Conservation (phyloP, 108 stramenopile genomes). For the Pseudonitzschia pungens region DNA sequence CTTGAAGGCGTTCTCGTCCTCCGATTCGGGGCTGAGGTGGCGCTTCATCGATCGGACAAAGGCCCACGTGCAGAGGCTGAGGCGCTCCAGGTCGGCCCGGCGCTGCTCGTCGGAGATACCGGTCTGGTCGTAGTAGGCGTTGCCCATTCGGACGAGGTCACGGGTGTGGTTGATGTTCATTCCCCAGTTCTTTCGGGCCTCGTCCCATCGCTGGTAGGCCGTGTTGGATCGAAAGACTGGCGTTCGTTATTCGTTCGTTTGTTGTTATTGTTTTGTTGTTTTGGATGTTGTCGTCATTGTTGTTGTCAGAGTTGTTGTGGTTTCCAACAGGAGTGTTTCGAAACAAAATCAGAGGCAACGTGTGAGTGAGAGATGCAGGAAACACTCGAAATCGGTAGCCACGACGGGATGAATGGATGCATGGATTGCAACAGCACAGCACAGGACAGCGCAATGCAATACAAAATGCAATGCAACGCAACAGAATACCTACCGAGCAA, state of each 20-base stretch:
- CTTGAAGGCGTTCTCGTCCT: slow-evolving; percentile 58
- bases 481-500: slow-evolving; percentile 54
- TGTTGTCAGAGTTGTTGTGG: no score
- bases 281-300: no score
- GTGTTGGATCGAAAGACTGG: slow-evolving; percentile 72
- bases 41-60: slow-evolving; percentile 70
- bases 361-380: no score
- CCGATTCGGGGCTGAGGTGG: slow-evolving; percentile 57
- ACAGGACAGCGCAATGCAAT: not conserved
- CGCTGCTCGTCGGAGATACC: slow-evolving; percentile 42
- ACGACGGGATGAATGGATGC: no score
- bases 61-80: slow-evolving; percentile 66
- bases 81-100: slow-evolving; percentile 46
- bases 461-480: not conserved
- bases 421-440: not conserved
- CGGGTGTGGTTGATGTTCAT: slow-evolving; percentile 83
- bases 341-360: no score
- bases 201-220: slow-evolving; percentile 73
- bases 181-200: slow-evolving; percentile 84
- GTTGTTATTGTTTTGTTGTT: no score
- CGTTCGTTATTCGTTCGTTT: no score
- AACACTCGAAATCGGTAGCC: no score
- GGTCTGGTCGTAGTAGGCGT: slow-evolving; percentile 57
- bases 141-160: slow-evolving; percentile 67
- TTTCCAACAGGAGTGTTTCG: no score